Percentiles rank a stretch among this genome's conserved stretches.
phyloP scores from a whole-genome alignment of 305 asterid species.

The Fraxinus dipetala region DNA sequence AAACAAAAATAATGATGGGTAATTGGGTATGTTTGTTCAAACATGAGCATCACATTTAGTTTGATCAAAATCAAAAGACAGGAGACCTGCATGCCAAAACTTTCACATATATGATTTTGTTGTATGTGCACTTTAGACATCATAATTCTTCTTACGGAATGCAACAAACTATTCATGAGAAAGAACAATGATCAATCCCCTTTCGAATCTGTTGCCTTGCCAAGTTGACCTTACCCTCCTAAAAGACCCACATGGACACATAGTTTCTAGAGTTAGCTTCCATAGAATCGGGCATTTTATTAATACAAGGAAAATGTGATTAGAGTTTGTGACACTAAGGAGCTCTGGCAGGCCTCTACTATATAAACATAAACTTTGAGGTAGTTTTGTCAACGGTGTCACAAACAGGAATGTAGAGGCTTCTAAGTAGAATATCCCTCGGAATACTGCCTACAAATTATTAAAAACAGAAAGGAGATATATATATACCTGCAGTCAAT shows the following conservation, averaged over 20 bases:
- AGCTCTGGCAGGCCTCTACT: not conserved
- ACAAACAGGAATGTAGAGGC: not conserved
- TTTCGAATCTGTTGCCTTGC: not conserved
- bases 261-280: not conserved
- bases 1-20: not conserved
- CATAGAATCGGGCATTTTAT: not conserved
- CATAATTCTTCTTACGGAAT: not conserved
- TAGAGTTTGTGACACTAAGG: not conserved
- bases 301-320: not conserved
- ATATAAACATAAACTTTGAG: not conserved
- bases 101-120: not conserved
- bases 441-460: not conserved
- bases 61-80: constrained; percentile 5
- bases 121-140: not conserved
- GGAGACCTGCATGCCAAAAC: not conserved
- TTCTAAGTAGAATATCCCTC: not conserved
- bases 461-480: not conserved
- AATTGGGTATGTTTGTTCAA: not conserved
- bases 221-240: not conserved
- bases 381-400: not conserved
- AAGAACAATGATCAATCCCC: not conserved
- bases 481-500: not conserved
- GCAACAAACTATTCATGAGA: not conserved
- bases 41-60: constrained; percentile 3
- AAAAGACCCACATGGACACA: not conserved